phyloP scores from a whole-genome alignment of 768 basidiomycete species.

The Boletus reticuloceps region DNA sequence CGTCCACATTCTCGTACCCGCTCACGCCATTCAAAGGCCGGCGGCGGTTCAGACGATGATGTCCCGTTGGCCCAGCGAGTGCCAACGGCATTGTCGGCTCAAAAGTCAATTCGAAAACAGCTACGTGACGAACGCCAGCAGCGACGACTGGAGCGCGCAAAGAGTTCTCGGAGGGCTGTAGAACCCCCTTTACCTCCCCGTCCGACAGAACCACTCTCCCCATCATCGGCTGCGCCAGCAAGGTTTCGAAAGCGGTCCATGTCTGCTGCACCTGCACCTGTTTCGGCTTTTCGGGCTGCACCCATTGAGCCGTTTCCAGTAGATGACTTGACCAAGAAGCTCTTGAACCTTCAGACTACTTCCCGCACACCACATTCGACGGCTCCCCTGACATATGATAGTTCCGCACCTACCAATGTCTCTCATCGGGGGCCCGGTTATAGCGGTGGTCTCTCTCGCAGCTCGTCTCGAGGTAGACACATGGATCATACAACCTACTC shows the following conservation, averaged over 20 bases:
- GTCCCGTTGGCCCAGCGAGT: constrained; percentile 81
- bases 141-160: constrained; percentile 48
- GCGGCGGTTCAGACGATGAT: constrained; percentile 62
- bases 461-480: constrained; percentile 19
- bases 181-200: constrained; percentile 14
- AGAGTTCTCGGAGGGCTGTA: constrained; percentile 21
- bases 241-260: constrained; percentile 34
- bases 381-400: constrained; percentile 9
- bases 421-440: constrained; percentile 11
- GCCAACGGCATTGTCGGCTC: constrained; percentile 79
- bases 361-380: constrained; percentile 11
- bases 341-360: constrained; percentile 48
- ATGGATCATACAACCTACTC: constrained; percentile 9
- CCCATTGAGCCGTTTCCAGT: constrained; percentile 42
- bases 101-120: constrained; percentile 73
- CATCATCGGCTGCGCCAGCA: constrained; percentile 36
- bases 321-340: constrained; percentile 58
- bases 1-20: constrained; percentile 21
- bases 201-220: constrained; percentile 13
- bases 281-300: constrained; percentile 29
- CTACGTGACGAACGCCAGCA: constrained; percentile 66
- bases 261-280: constrained; percentile 24
- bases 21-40: constrained; percentile 20
- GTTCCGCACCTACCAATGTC: constrained; percentile 5
- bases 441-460: constrained; percentile 17